Percentiles rank a stretch among this genome's conserved stretches.
Conservation (phyloP, 148 eudicot species). For the Selenicereus undatus region DNA sequence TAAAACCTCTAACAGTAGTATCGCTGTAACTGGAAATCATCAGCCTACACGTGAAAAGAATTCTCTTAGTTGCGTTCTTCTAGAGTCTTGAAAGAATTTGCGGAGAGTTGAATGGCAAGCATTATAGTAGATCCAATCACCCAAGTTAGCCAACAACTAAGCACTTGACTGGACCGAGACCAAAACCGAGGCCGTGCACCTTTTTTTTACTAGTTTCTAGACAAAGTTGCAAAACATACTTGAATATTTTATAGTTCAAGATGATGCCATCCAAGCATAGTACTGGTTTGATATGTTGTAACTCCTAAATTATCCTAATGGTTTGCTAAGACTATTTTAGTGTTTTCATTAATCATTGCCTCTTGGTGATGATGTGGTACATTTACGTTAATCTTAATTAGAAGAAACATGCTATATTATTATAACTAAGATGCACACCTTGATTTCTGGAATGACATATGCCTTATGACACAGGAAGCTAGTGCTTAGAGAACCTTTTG, state of each 20-base stretch:
- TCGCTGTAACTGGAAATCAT: conserved; percentile 50
- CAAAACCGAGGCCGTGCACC: too few relatives aligned
- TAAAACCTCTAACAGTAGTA: too few relatives aligned
- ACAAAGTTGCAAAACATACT: too few relatives aligned
- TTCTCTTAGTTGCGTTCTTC: background rate
- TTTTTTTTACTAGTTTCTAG: too few relatives aligned
- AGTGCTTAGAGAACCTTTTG: conserved; percentile 45
- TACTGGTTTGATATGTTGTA: background rate
- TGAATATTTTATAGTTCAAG: too few relatives aligned
- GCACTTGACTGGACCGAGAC: too few relatives aligned
- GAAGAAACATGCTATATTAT: background rate
- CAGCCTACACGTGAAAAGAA: conserved; percentile 32
- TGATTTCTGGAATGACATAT: conserved; percentile 53
- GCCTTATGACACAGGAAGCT: conserved; percentile 78
- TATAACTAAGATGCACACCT: conserved; percentile 34
- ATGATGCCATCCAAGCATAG: too few relatives aligned
- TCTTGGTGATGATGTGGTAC: background rate
- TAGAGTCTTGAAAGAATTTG: background rate
- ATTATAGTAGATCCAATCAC: background rate
- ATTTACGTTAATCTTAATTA: background rate
- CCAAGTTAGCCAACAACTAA: too few relatives aligned
- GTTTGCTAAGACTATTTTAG: too few relatives aligned
- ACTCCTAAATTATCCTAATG: background rate
- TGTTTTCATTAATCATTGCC: background rate
- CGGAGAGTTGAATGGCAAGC: background rate